These are phyloP conservation scores for Luffa acutangula DNA, from an alignment of 306 rosid species.

Conservation along the genomic window DNA sequence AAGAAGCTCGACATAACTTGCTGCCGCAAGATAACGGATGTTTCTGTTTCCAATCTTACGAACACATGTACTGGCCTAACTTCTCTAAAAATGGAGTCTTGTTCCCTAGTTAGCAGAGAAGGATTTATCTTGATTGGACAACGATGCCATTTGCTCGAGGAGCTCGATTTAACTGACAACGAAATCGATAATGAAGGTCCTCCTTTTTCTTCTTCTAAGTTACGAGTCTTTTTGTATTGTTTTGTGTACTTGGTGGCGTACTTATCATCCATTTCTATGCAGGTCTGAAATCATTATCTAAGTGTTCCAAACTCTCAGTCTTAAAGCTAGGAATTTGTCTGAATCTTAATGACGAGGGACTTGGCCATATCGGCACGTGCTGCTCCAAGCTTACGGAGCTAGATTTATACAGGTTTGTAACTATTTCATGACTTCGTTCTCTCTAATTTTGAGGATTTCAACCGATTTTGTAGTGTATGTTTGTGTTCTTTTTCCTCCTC, in stretches of 20 bases:
- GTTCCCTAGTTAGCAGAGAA: conserved; percentile 59
- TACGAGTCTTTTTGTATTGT: not conserved
- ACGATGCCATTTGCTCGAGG: conserved; percentile 55
- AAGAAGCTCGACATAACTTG: conserved; percentile 91
- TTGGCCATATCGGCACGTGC: conserved; percentile 46
- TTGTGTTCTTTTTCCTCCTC: conserved; percentile 13
- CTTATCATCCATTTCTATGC: conserved; percentile 19
- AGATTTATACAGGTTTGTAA: conserved; percentile 75
- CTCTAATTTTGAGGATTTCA: not conserved
- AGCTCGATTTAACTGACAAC: conserved; percentile 85
- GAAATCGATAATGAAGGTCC: conserved; percentile 87
- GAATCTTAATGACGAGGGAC: conserved; percentile 71
- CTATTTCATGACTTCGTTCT: conserved; percentile 7
- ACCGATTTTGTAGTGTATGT: not conserved
- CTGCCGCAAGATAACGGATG: conserved; percentile 68
- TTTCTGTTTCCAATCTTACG: conserved; percentile 55
- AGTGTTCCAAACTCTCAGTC: conserved; percentile 54
- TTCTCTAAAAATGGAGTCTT: conserved; percentile 88
- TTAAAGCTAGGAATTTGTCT: conserved; percentile 84
- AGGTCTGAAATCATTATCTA: conserved; percentile 64
- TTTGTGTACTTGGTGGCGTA: conserved; percentile 9
- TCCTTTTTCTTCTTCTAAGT: not conserved
- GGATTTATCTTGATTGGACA: conserved; percentile 65
- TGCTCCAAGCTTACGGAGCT: conserved; percentile 70
- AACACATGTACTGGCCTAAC: conserved; percentile 53